Evolutionary conservation across 768 basidiomycete species (phyloP), one percentile per base, ranked within the genome.

Genomic region (Lactarius vividus): DNA sequence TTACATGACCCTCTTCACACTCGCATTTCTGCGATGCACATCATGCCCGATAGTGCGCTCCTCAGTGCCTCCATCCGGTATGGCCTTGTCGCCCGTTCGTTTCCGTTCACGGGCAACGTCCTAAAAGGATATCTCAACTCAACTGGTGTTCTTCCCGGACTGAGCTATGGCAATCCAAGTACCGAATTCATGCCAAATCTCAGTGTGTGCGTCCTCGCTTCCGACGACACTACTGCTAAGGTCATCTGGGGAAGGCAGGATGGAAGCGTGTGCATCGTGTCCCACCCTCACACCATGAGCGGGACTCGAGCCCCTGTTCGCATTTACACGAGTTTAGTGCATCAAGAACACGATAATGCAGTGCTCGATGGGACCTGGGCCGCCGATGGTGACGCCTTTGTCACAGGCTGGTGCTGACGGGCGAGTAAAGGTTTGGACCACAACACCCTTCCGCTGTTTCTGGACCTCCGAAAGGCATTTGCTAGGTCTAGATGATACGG

Each of bases 141-240:
- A 3, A 80, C 84, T 2, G 86, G 85, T 7, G 78, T 82, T 11
- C 81, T 83, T 13, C 77, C 81, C 46, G 87, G 86, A 7, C 69
- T 85, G 20, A 86, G 87, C 2, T 81, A 85, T 59, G 88, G 88
- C 4, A 91, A 92, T 70, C 89, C 88, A 4, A 91, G 91, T 69
- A 82, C 83, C 15, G 89, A 92, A 71, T 88, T 92, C 67, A 81
- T 83, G 1, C 88, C 89, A 2, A 80, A 91, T 59, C 81, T 91
- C 13, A 84, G 87, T 16, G 74, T 80, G 0, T 88, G 87, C 65
- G 76, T 79, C 4, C 75, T 92, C 28, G 71, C 81, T 20, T 87
- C 89, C 0, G 83, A 85, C 29, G 87, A 88, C 4, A 83, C 84
- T 5, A 86, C 86, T 0, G 90, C 84, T 11, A 85, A 84, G 62